These are phyloP conservation scores for Adansonia grandidieri DNA, from an alignment of 441 rosid genomes.

Conservation along the genomic window DNA sequence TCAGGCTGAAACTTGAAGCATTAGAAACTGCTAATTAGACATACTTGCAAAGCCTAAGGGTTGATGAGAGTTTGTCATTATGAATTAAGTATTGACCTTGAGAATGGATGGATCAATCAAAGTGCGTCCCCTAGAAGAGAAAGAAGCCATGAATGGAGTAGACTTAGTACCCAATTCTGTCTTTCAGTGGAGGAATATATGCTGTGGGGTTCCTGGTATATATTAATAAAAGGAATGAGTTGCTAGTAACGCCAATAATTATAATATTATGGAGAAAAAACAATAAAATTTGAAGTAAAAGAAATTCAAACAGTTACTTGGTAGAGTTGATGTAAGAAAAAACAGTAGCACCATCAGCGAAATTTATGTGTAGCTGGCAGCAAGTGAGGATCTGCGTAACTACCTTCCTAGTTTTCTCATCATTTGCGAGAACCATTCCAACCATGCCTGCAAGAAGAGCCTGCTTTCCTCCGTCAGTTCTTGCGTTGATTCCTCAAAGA, in stretches of 20 bases:
- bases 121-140: constrained; percentile 66
- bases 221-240: not conserved
- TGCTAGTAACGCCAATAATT: not conserved
- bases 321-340: constrained; percentile 51
- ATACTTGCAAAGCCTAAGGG: not conserved
- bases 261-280: not conserved
- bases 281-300: not conserved
- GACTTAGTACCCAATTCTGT: constrained; percentile 46
- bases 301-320: constrained; percentile 31
- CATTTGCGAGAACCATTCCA: constrained; percentile 72
- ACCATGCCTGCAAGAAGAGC: constrained; percentile 54
- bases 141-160: constrained; percentile 47
- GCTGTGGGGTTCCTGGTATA: constrained; percentile 46
- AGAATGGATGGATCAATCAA: constrained; percentile 55
- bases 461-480: constrained; percentile 46
- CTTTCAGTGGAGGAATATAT: constrained; percentile 10
- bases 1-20: constrained; percentile 46
- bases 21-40: not conserved
- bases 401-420: constrained; percentile 35
- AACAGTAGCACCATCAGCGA: constrained; percentile 45
- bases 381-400: constrained; percentile 52
- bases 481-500: constrained; percentile 42
- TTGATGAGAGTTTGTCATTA: too few species aligned
- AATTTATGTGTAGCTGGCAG: constrained; percentile 63
- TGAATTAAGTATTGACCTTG: constrained; percentile 38